Evolutionary conservation across 352 stramenopile genomes (phyloP), one percentile per base, ranked within the genome.

Genomic region (Achlya hypogyna): DNA sequence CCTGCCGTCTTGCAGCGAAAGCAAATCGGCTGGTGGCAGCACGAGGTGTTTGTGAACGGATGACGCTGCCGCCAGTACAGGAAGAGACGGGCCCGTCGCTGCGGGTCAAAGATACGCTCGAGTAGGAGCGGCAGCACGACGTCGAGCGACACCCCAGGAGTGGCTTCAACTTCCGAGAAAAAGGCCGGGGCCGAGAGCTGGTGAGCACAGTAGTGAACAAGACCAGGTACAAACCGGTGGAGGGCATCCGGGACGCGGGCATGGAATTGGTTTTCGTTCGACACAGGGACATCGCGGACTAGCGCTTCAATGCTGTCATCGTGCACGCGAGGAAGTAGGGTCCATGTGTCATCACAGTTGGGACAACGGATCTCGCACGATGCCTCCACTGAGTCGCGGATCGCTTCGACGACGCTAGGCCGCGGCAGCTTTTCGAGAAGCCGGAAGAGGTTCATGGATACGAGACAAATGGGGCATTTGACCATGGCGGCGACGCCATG

Each of bases 291-390:
- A n/a, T n/a, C n/a, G 23, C 16, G 29, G 49, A 6, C 29, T 14
- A 54, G 29, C 16, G 49, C 49, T 54, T 49, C 49, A 16, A 54
- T 54, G 6, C 6, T 54, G 6, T 54, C 29, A 14, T 54, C 49
- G 29, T 54, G 23, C 6, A 34, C 29, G 23, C 16, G 6, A 14
- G 49, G 49, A 6, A 54, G 16, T 16, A 54, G 29, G 6, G 12
- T 16, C 6, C 16, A 34, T 6, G 58, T n/a, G 25, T 65, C 45
- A 29, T 65, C n/a, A 38, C 58, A 65, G 28, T 58, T 42, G 5
- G 58, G 58, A 23, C 58, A 65, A 10, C 45, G 34, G 12, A 65
- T 53, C 34, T 65, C 58, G 31, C 58, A 65, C 9, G 58, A 27
- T 14, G 22, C 53, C 23, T 62, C 53, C 27, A 62, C 53, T 10